Evolutionary conservation across 2,329 filamentous ascomycete species (phyloP).

Genomic region (Microdochium nivale): DNA sequence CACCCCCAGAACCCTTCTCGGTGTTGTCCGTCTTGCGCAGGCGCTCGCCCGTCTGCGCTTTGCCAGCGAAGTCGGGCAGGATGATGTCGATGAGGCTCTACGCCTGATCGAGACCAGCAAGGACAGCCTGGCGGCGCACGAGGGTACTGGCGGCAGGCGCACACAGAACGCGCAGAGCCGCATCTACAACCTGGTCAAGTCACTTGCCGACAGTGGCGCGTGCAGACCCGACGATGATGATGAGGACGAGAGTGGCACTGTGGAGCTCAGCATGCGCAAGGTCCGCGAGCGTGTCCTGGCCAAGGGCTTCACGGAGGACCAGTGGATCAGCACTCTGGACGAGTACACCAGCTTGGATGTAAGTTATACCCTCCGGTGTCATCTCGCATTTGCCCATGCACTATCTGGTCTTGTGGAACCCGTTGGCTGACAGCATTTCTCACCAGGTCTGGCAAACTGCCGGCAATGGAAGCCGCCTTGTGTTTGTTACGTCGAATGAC

Average conservation of each 20-base stretch:
- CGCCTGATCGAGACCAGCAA: constrained; percentile 90
- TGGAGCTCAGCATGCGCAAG: constrained; percentile 77
- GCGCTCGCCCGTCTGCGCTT: constrained; percentile 89
- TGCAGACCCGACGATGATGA: constrained; percentile 63
- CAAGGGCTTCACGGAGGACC: constrained; percentile 93
- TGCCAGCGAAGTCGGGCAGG: constrained; percentile 71
- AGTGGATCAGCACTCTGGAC: constrained; percentile 77
- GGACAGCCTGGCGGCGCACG: constrained; percentile 74
- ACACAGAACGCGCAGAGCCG: constrained; percentile 76
- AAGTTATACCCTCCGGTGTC: constrained; percentile 38
- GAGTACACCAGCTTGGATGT: constrained; percentile 87
- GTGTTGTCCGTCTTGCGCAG: constrained; percentile 86
- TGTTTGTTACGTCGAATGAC: constrained; percentile 57
- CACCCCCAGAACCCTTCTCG: constrained; percentile 85
- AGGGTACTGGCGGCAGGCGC: constrained; percentile 42
- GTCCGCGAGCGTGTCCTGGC: constrained; percentile 88
- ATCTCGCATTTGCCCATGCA: background rate
- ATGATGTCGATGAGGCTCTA: constrained; percentile 93
- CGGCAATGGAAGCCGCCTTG: constrained; percentile 59
- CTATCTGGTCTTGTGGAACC: background rate
- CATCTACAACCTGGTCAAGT: constrained; percentile 92
- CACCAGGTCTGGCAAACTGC: constrained; percentile 69
- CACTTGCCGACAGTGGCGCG: constrained; percentile 77
- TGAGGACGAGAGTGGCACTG: constrained; percentile 30
- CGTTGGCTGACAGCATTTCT: constrained; percentile 25